These are phyloP conservation scores for Pseudopithomyces maydicus DNA, from an alignment of 2,329 filamentous ascomycete genomes.

Conservation along the genomic window DNA sequence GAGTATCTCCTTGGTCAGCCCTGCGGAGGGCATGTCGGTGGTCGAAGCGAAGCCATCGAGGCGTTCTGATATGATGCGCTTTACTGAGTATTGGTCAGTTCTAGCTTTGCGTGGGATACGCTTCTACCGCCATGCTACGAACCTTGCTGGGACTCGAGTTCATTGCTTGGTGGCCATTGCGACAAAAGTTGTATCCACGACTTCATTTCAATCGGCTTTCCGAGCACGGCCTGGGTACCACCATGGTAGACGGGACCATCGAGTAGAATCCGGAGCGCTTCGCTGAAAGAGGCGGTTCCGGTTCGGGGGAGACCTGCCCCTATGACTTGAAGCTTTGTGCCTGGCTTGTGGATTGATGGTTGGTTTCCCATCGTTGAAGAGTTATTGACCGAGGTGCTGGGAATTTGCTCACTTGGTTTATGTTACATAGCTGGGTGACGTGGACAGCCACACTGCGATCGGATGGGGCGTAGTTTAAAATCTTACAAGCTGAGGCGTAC, in stretches of 20 bases:
- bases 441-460: too few relatives aligned
- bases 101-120: too few relatives aligned
- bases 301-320: slow-evolving; percentile 54
- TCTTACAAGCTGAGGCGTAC: too few relatives aligned
- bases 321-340: slow-evolving; percentile 47
- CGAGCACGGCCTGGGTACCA: slow-evolving; percentile 47
- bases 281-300: slow-evolving; percentile 57
- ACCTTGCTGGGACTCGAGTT: slow-evolving; percentile 5
- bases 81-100: not conserved
- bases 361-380: slow-evolving; percentile 26
- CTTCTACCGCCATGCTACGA: slow-evolving; percentile 1
- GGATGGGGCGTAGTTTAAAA: too few relatives aligned
- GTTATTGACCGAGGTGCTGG: too few relatives aligned
- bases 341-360: slow-evolving; percentile 21
- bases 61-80: slow-evolving; percentile 15
- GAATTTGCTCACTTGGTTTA: too few relatives aligned
- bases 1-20: slow-evolving; percentile 53
- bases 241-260: slow-evolving; percentile 57
- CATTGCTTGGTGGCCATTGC: slow-evolving; percentile 16
- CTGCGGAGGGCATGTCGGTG: slow-evolving; percentile 51
- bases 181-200: slow-evolving; percentile 14
- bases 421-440: too few relatives aligned
- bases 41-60: slow-evolving; percentile 54
- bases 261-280: slow-evolving; percentile 55
- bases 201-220: slow-evolving; percentile 4